Evolutionary conservation across 1,284 basidiomycete genomes (phyloP), one percentile per base, ranked within the genome.

Genomic region (Heterobasidion occidentale): DNA sequence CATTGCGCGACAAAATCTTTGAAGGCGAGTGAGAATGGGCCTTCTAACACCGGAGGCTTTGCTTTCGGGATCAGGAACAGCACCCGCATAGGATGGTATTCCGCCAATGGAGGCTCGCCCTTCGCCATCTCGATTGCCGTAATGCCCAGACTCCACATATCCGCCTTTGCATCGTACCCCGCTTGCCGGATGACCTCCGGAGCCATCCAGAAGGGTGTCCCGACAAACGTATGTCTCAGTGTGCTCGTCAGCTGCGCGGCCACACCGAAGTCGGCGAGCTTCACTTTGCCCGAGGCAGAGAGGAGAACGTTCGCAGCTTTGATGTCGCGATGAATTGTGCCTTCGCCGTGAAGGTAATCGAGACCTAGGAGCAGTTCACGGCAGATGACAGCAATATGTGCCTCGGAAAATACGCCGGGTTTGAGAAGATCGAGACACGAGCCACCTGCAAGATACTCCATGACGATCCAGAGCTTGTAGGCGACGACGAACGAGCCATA

Each of bases 361-460:
- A 99, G 83, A 15, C 96, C 97, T n/a, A 90, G 74, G 27, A 99
- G 78, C 1, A 99, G 83, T 69, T 99, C 96, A 53, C 92, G 88
- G 66, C 92, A 94, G 61, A 98, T 84, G 63, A 97, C 88, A 14
- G 96, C 94, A 61, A 98, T 97, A 67, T 98, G 94, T 0, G 82
- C 78, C 71, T 99, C 97, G 8, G 88, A 84, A 69, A 98, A 97
- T 19, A 84, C 77, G 27, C 93, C 95, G 0, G 92, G 84, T 70
- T 96, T 97, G 64, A 98, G 81, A 52, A 99, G 78, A 70, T 98
- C 96, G 53, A 97, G 83, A 73, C 96, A 98, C 19, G 94, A 98
- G n/a, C 96, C 96, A 36, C 96, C 97, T 0, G 94, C 94, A 53
- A 98, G 87, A 70, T 94, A 98, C 71, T 99, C 96, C 97, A 99